Conservation (phyloP, 306 rosid species). For the Benincasa hispida region DNA sequence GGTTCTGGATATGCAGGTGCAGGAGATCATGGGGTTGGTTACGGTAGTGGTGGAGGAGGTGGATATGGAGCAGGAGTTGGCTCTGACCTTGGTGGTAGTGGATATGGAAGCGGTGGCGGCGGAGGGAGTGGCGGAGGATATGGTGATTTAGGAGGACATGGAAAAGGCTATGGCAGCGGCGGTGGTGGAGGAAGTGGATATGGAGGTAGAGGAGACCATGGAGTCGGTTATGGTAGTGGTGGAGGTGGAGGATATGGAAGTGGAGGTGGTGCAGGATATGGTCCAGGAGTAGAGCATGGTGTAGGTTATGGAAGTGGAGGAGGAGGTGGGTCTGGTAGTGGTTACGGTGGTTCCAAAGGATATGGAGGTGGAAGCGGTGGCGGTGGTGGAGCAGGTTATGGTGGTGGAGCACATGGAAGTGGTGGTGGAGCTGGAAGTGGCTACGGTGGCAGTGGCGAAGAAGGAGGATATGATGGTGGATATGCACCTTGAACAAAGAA, state of each 20-base stretch:
- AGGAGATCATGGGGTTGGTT: not conserved
- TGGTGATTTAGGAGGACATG: not conserved
- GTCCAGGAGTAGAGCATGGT: not conserved
- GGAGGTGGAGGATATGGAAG: constrained; percentile 28
- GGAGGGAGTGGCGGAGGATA: not conserved
- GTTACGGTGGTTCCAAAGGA: constrained; percentile 25
- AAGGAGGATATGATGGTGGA: constrained; percentile 21
- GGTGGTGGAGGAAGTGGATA: constrained; percentile 14
- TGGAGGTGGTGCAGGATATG: constrained; percentile 6
- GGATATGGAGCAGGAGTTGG: constrained; percentile 20
- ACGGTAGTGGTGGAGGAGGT: constrained; percentile 10
- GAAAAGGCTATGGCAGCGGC: constrained; percentile 5
- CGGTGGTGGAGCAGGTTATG: not conserved
- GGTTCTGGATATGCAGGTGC: not conserved
- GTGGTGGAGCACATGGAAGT: not conserved
- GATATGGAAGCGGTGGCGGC: constrained; percentile 23
- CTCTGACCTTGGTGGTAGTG: constrained; percentile 21
- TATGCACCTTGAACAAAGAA: constrained; percentile 1
- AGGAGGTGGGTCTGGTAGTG: constrained; percentile 11
- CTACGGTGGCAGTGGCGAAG: not conserved
- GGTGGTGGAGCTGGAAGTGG: constrained; percentile 23
- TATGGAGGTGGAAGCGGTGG: constrained; percentile 18
- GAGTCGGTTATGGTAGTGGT: constrained; percentile 18
- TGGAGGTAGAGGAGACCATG: constrained; percentile 15
- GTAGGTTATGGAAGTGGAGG: constrained; percentile 14